A percentile compares a stretch with the other conserved stretches of the same genome.
Evolutionary conservation across 768 basidiomycete species (phyloP).

Genomic region (Antrodiella citrinella): DNA sequence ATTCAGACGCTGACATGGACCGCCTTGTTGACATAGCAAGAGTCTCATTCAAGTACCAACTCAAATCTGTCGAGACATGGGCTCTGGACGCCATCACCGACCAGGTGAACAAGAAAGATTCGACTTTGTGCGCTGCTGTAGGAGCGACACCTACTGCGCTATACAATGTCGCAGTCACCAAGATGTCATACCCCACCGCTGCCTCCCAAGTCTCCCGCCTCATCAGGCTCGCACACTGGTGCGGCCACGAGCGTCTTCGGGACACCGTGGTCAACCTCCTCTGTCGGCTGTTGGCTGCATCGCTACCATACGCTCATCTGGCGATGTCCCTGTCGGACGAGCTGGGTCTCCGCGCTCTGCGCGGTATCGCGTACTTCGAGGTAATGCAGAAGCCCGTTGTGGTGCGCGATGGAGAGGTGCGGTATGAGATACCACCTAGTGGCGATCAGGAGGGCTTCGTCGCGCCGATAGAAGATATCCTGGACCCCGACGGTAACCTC

Average conservation of each 20-base stretch:
- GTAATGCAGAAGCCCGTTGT: constrained; percentile 60
- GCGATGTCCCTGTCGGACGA: constrained; percentile 72
- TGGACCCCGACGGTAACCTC: constrained; percentile 37
- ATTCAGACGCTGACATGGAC: constrained; percentile 41
- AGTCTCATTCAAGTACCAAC: constrained; percentile 66
- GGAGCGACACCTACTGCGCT: constrained; percentile 15
- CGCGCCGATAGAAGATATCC: constrained; percentile 18
- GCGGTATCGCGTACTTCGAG: constrained; percentile 63
- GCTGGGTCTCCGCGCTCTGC: constrained; percentile 47
- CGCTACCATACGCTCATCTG: constrained; percentile 60
- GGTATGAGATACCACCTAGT: constrained; percentile 2
- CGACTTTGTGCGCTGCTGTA: constrained; percentile 22
- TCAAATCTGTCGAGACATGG: constrained; percentile 70
- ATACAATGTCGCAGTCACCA: constrained; percentile 5
- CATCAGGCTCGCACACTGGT: constrained; percentile 59
- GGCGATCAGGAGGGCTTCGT: constrained; percentile 9
- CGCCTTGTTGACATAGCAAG: constrained; percentile 55
- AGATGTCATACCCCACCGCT: constrained; percentile 15
- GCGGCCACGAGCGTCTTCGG: constrained; percentile 52
- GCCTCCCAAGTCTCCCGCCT: constrained; percentile 30
- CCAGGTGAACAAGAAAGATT: constrained; percentile 49
- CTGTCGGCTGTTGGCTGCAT: constrained; percentile 51
- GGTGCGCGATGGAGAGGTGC: constrained; percentile 5
- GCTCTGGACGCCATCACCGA: constrained; percentile 66
- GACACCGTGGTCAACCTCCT: constrained; percentile 52